phyloP scores from a whole-genome alignment of 2,329 filamentous ascomycete species.

The Arthrinium phaeospermum region DNA sequence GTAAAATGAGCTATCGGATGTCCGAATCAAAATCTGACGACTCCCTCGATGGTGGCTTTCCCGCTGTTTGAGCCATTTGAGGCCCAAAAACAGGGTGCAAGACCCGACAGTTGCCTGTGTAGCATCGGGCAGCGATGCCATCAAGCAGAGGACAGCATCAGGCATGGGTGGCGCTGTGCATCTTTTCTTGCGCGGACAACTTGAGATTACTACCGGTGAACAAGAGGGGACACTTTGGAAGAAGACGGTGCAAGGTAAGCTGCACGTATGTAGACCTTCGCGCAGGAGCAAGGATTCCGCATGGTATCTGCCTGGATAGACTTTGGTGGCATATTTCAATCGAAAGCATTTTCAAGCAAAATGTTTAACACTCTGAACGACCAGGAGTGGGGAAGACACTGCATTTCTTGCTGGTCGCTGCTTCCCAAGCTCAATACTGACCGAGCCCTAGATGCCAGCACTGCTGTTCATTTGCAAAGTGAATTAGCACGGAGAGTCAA shows the following conservation, averaged over 20 bases:
- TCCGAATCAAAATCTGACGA: neutral
- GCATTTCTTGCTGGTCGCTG: no score
- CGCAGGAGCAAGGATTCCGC: neutral
- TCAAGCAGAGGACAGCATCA: neutral
- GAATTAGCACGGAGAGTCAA: neutral
- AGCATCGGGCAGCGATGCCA: conserved; percentile 4
- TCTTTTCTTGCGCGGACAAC: neutral
- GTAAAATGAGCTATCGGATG: neutral
- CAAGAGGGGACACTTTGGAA: neutral
- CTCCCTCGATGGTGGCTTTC: neutral
- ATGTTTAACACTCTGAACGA: no score
- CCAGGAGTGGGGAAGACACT: no score
- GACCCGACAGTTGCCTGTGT: neutral
- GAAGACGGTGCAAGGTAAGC: neutral
- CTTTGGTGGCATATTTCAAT: no score
- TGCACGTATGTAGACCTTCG: neutral
- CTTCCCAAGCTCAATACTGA: no score
- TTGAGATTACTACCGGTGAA: no score
- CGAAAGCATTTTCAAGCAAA: no score
- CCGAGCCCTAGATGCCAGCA: neutral
- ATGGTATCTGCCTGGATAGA: no score
- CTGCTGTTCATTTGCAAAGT: neutral
- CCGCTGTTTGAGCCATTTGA: neutral
- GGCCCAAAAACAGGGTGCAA: neutral
- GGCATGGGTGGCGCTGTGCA: neutral